Percentiles rank a stretch among this genome's conserved stretches.
Evolutionary conservation across 805 yeast genomes (phyloP).

Genomic region (Lipomyces lipofer): DNA sequence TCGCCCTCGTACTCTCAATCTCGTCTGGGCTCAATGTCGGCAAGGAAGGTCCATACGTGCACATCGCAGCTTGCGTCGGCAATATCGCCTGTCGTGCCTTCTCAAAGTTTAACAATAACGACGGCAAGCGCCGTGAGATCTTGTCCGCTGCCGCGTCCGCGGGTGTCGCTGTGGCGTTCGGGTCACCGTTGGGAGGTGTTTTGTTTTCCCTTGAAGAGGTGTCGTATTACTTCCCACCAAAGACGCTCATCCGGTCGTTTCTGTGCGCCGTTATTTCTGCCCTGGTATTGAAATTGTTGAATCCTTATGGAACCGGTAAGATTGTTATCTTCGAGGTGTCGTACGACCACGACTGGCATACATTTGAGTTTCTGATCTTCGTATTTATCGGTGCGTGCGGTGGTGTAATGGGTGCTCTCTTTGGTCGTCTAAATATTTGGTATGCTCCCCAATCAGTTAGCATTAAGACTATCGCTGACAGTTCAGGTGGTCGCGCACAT

Average conservation of each 20-base stretch:
- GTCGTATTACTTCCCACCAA: constrained; percentile 54
- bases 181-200: constrained; percentile 61
- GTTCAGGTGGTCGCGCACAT: constrained; percentile 45
- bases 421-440: constrained; percentile 48
- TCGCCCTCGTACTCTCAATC: constrained; percentile 52
- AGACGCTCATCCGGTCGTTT: constrained; percentile 55
- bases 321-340: constrained; percentile 55
- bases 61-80: constrained; percentile 59
- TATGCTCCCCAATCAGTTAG: constrained; percentile 32
- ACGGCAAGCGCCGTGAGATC: constrained; percentile 53
- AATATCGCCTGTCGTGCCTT: constrained; percentile 53
- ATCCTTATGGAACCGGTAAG: constrained; percentile 62
- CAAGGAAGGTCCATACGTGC: constrained; percentile 65
- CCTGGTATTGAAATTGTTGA: constrained; percentile 51
- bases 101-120: constrained; percentile 49
- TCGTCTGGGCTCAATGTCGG: constrained; percentile 61
- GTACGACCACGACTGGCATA: constrained; percentile 54
- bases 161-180: constrained; percentile 63
- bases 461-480: neutral
- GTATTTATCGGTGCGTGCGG: constrained; percentile 53
- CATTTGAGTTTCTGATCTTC: constrained; percentile 50
- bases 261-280: constrained; percentile 58
- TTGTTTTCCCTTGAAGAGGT: constrained; percentile 59
- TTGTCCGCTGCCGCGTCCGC: constrained; percentile 59
- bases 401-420: constrained; percentile 54